Evolutionary conservation across 306 rosid genomes (phyloP), one percentile per base, ranked within the genome.

Genomic region (Ziziphus jujuba): DNA sequence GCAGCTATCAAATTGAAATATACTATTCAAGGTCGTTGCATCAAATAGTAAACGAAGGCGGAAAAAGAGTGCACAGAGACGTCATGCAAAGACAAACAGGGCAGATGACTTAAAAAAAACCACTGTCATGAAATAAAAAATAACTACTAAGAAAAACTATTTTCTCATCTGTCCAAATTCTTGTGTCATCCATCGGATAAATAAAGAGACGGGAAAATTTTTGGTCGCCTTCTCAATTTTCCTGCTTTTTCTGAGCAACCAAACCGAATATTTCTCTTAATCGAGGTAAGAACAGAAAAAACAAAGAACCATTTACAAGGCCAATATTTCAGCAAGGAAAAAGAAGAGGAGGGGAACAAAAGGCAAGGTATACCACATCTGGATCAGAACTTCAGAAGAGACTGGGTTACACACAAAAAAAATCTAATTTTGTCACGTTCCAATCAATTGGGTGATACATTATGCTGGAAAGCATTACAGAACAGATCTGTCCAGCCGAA

Each of bases 11-110:
- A 57, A 38, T 53, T 65, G 51, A 50, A 52, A 4, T 51, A 59
- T 54, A 63, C 3, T 58, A 68, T 72, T 78, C 61, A 50, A 72
- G 28, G 24, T 44, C 45, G 63, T 84, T 56, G 38, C 61, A 59
- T 67, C 36, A 63, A 24, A 28, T 12, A 67, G 59, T 53, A 56
- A 54, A 63, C 34, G 52, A 22, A 36, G 17, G 56, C 55, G 48
- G 43, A 55, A 73, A 73, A 10, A 22, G 16, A 28, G 56, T 14
- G 21, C 62, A 36, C 7, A 50, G 24, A 47, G 31, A 43, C 57
- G 81, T 70, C 80, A 34, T 17, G 72, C 66, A 20, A 56, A 57
- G 88, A 82, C 79, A 85, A 79, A 52, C 24, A 75, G 74, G 67
- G 16, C 2, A 79, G 71, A n/a, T n/a, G 69, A 78, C 77, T 70